These are phyloP conservation scores for Herpotrichia juniperi DNA, from an alignment of 2,329 filamentous ascomycete species.

Conservation along the genomic window DNA sequence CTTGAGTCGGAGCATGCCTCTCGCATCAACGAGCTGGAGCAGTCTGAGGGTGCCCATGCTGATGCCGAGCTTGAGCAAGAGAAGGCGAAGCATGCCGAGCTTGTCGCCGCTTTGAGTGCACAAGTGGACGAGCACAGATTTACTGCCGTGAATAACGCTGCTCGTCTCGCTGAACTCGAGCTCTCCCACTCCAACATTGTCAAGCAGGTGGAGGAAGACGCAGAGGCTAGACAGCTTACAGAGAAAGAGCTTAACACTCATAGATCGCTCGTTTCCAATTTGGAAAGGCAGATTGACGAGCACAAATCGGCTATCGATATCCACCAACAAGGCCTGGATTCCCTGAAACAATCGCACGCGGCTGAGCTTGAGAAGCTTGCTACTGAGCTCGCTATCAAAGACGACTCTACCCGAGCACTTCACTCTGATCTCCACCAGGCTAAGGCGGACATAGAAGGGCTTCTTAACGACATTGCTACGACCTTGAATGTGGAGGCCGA, in stretches of 20 bases:
- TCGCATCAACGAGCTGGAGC: constrained; percentile 37
- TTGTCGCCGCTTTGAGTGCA: constrained; percentile 65
- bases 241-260: constrained; percentile 59
- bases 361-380: constrained; percentile 59
- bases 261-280: constrained; percentile 58
- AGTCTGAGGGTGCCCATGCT: constrained; percentile 31
- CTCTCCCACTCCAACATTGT: constrained; percentile 70
- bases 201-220: constrained; percentile 70
- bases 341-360: constrained; percentile 60
- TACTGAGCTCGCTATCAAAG: constrained; percentile 38
- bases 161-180: constrained; percentile 77
- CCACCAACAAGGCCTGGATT: constrained; percentile 60
- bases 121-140: constrained; percentile 84
- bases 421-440: constrained; percentile 66
- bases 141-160: constrained; percentile 70
- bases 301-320: constrained; percentile 62
- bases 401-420: constrained; percentile 40
- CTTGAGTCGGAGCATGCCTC: constrained; percentile 43
- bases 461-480: constrained; percentile 67
- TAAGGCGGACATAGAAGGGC: constrained; percentile 63
- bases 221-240: constrained; percentile 63
- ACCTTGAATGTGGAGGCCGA: constrained; percentile 68
- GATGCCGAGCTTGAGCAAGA: constrained; percentile 47
- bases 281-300: constrained; percentile 62
- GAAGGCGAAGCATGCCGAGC: constrained; percentile 55